Base-by-base conservation (phyloP, 805 yeast genomes). In the Wickerhamiella musiphila region DNA sequence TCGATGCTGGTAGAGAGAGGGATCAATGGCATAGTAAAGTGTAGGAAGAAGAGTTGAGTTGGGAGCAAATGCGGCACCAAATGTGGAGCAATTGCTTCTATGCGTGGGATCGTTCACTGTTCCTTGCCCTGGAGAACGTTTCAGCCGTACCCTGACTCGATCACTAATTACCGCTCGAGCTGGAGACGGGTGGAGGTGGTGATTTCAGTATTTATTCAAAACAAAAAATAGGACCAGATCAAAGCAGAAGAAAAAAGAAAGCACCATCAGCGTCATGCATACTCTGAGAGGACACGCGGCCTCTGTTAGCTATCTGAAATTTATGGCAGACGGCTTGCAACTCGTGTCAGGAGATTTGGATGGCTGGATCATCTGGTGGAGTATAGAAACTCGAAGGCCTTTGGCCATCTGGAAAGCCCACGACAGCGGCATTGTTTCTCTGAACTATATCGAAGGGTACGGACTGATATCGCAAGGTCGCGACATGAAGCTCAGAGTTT, bases 311-410 rank as follows among this genome's bases (percentile, higher is more conserved):
- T 18, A 46, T 0, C 36, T 54, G 5, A 44, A 38, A 5, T 49
- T 48, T 35, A 51, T 49, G 4, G 36, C 53, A 1, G 40, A 52
- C 26, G 52, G 53, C 5, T 59, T 61, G 4, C 48, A 61, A 2
- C 39, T 74, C 3, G 45, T 66, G 1, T 60, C 78, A 1, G 68
- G 68, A 4, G 90, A 78, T 46, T 71, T 70, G 18, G 47, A 56
- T 0, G 93, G 93, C 0, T 60, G 66, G 59, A 42, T 70, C 3
- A 58, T 69, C 1, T 58, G 73, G 61, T 78, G 93, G 93, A 65
- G 70, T 35, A 38, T 78, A 6, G 45, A 52, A 1, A 59, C 68
- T 0, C 54, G 71, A 24, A 51, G 90, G 28, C 77, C 82, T 0
- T 29, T 63, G 2, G 62, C 61, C 0, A 53, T 62, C 1, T 74